Evolutionary conservation across 371 early-diverging fungal genomes (phyloP), one percentile per base, ranked within the genome.

Genomic region (Mucor indicus): DNA sequence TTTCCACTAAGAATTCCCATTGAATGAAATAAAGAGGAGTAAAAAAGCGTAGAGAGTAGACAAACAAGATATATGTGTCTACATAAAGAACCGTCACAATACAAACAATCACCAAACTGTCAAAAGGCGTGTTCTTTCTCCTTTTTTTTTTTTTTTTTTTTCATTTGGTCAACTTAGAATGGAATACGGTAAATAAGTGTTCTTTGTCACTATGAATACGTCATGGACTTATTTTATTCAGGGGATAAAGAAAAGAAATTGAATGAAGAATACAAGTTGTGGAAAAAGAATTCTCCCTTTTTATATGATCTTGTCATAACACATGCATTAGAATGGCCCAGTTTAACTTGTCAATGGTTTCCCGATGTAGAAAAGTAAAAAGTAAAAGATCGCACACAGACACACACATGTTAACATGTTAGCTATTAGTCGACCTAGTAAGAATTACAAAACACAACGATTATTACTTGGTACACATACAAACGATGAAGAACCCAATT

Each of bases 221-320:
- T n/a, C n/a, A n/a, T n/a, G n/a, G n/a, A n/a, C n/a, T n/a, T n/a
- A n/a, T n/a, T n/a, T n/a, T n/a, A n/a, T n/a, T n/a, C n/a, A n/a
- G n/a, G n/a, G 17, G 40, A 49, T 17, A 44, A 89, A 59, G 91
- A 95, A 63, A 89, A 88, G 62, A 64, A 82, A 25, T 90, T 96
- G 53, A 88, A 91, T 52, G 93, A 95, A 65, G 98, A 99, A 59
- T 96, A 97, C 78, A 90, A 92, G 62, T 77, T 91, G 51, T 99
- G 99, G 99, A 97, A 98, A 68, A 98, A 98, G 80, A 99, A 98
- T 72, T 89, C 95, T 6, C 99, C 98, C 22, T 96, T 95, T 60
- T 83, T 99, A 12, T 99, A 99, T 65, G 99, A 99, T 75, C 78
- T 95, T 44, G 84, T 99, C 27, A 83, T 98, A n/a, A 94, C 98